Evolutionary conservation across 148 eudicot genomes (phyloP), one percentile per base, ranked within the genome.

Genomic region (Chenopodium quinoa): DNA sequence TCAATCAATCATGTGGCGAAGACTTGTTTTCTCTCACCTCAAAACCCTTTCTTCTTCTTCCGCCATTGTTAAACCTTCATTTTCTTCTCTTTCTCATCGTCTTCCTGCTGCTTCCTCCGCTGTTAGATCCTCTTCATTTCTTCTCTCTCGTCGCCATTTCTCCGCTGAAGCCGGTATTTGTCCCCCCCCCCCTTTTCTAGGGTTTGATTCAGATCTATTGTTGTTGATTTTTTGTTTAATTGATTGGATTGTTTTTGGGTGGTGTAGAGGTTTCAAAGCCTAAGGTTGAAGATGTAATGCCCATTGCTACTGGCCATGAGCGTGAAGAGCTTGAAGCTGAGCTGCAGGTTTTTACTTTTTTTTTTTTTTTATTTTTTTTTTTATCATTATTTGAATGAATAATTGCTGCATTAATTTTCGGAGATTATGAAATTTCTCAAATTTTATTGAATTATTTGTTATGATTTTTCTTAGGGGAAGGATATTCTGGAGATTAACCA

Each of bases 401-500:
- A 4, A 32, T 14, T 70, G 73, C 0, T 4, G 40, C 4, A 2
- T 1, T 25, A 2, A 20, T 63, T 48, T 47, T 68, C 10, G 19
- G 46, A 37, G 46, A 27, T 58, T 31, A 11, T 60, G n/a, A 63
- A 47, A 17, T 48, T 77, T 56, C 1, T 16, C 62, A 56, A 4
- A 2, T 56, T 56, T 31, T 29, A 11, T 78, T n/a, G 9, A 40
- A 14, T 31, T 3, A 1, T 13, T 14, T 69, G 31, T 80, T 64
- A 76, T 75, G 19, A 47, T 81, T 31, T 34, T 67, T 77, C 78
- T 78, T 82, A 95, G 98, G 98, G 98, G 81, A 88, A 84, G 82
- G 85, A 92, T 75, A 72, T 95, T 75, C 85, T 91, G 84, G 97
- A 88, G 77, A 91, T 95, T 23, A 79, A 95, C 79, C 80, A 85